Conservation (phyloP, 192 early-diverging fungal genomes). For the Gaertneriomyces semiglobifer region DNA sequence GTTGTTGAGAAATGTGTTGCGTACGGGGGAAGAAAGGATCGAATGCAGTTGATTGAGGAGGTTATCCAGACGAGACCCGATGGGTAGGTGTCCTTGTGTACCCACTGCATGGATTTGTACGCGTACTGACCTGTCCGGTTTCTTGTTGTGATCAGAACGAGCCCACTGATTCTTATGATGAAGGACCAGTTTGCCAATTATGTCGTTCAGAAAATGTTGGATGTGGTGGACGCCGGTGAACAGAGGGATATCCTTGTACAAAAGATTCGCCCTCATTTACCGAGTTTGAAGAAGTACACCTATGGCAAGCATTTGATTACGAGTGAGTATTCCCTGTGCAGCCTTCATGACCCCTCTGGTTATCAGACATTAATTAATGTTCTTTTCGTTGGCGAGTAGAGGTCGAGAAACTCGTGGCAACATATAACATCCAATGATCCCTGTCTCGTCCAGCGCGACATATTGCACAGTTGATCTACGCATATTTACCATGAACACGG, state of each 20-base stretch:
- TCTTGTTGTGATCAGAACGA: constrained; percentile 52
- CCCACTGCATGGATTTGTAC: background rate
- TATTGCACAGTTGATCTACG: too few relatives aligned
- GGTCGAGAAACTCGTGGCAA: constrained; percentile 30
- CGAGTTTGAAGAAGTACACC: constrained; percentile 91
- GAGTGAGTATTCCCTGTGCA: constrained; percentile 41
- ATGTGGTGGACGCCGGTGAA: constrained; percentile 84
- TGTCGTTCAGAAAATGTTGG: constrained; percentile 99
- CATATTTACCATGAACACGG: background rate
- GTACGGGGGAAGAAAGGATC: constrained; percentile 81
- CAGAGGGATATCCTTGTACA: constrained; percentile 81
- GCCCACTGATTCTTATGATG: constrained; percentile 93
- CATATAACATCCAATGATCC: constrained; percentile 21
- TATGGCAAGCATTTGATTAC: constrained; percentile 96
- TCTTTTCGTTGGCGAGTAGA: constrained; percentile 5
- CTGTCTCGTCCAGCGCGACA: background rate
- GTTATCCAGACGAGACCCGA: constrained; percentile 81
- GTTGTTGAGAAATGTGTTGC: constrained; percentile 99
- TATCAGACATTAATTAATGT: background rate
- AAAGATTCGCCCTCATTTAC: constrained; percentile 91
- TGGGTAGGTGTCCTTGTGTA: constrained; percentile 47
- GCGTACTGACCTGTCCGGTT: background rate
- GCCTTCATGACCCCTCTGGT: background rate
- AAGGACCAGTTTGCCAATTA: constrained; percentile 99
- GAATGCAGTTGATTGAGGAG: constrained; percentile 88